Evolutionary conservation across 2,329 filamentous ascomycete species (phyloP).

Genomic region (Phoma sp.): DNA sequence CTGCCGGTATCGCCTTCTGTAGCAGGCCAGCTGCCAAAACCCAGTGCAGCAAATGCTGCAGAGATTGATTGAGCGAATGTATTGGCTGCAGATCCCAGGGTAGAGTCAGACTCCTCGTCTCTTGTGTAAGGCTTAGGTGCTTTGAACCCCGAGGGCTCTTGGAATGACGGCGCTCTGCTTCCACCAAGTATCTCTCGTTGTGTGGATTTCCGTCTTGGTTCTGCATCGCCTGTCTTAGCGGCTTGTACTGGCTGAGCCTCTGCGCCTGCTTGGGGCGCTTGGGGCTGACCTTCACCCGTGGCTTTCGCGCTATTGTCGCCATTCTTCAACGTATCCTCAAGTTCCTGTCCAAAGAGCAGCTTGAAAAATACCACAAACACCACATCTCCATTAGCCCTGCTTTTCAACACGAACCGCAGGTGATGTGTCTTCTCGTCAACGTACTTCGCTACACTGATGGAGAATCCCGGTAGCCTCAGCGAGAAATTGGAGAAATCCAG

Average conservation of each 20-base stretch:
- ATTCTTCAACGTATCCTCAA: slow-evolving; percentile 43
- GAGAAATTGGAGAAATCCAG: slow-evolving; percentile 56
- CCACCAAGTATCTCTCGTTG: slow-evolving; percentile 12
- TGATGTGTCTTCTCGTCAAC: slow-evolving; percentile 57
- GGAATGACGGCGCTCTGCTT: slow-evolving; percentile 4
- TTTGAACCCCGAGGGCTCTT: slow-evolving; percentile 6
- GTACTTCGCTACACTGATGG: slow-evolving; percentile 53
- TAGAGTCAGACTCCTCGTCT: background rate
- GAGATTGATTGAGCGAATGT: slow-evolving; percentile 36
- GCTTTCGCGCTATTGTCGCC: background rate
- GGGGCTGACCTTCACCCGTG: background rate
- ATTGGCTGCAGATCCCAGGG: background rate
- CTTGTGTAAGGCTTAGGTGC: slow-evolving; percentile 8
- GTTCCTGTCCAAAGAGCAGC: slow-evolving; percentile 52
- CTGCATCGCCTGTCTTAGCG: background rate
- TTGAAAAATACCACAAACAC: slow-evolving; percentile 54
- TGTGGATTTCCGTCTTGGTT: background rate
- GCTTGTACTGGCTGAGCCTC: background rate
- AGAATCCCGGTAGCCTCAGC: slow-evolving; percentile 54
- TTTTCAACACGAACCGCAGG: slow-evolving; percentile 55
- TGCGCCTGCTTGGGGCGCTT: background rate
- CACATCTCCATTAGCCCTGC: slow-evolving; percentile 49
- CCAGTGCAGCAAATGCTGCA: slow-evolving; percentile 35
- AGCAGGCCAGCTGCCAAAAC: slow-evolving; percentile 36
- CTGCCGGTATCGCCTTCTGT: background rate